Conservation (phyloP, 805 yeast species). For the Komagataella populi region DNA sequence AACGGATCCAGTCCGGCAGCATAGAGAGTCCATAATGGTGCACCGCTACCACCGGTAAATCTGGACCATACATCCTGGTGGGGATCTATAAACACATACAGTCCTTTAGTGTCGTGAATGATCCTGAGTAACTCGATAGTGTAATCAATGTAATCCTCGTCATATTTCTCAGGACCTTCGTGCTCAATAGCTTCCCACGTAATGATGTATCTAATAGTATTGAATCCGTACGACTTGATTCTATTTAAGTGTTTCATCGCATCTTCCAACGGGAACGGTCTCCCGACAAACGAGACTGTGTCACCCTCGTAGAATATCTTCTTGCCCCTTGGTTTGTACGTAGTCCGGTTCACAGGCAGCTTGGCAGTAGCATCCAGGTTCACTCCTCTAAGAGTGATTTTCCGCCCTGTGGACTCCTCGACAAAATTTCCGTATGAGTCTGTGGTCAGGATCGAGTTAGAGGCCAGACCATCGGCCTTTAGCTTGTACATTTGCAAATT, state of each 20-base stretch:
- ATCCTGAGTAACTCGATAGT: conserved; percentile 48
- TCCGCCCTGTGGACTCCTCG: conserved; percentile 36
- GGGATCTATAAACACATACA: conserved; percentile 73
- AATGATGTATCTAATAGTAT: conserved; percentile 58
- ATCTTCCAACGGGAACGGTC: conserved; percentile 68
- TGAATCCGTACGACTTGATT: conserved; percentile 72
- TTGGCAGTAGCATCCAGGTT: conserved; percentile 70
- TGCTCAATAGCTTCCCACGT: conserved; percentile 95
- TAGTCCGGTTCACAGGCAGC: conserved; percentile 47
- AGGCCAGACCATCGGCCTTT: not conserved
- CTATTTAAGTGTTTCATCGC: conserved; percentile 57
- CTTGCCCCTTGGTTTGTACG: conserved; percentile 21
- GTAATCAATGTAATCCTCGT: conserved; percentile 60
- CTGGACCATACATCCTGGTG: conserved; percentile 96
- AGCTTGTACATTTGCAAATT: not conserved
- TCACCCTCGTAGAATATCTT: conserved; percentile 57
- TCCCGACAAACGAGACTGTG: conserved; percentile 64
- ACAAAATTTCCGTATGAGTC: conserved; percentile 38
- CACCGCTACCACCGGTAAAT: conserved; percentile 82
- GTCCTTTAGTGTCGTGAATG: conserved; percentile 49
- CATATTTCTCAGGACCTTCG: conserved; percentile 73
- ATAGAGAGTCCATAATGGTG: conserved; percentile 85
- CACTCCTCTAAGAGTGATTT: conserved; percentile 62
- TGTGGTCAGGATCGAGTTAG: not conserved
- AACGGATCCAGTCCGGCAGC: conserved; percentile 80